Percentiles rank a stretch among this genome's conserved stretches.
These are phyloP conservation scores for Candida sphagnicola DNA, from an alignment of 805 yeast species.

Conservation along the genomic window DNA sequence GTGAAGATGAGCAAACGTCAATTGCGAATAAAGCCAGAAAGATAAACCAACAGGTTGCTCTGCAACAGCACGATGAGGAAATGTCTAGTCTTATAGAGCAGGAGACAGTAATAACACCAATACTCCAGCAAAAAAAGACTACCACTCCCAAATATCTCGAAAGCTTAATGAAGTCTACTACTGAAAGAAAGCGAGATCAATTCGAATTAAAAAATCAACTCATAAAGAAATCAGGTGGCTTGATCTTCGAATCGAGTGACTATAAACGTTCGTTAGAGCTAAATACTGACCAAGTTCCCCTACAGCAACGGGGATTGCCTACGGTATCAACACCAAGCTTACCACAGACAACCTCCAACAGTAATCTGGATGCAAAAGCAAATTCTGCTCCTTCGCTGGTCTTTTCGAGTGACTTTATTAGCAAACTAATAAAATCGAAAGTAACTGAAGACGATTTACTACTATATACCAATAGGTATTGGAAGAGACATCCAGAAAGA, in stretches of 20 bases:
- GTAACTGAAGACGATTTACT: neutral
- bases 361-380: neutral
- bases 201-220: neutral
- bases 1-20: neutral
- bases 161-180: neutral
- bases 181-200: neutral
- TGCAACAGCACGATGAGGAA: neutral
- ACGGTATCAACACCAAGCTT: neutral
- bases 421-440: neutral
- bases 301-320: neutral
- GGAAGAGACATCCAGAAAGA: conserved; percentile 3
- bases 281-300: neutral
- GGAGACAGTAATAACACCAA: neutral
- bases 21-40: neutral
- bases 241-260: neutral
- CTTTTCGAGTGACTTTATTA: neutral
- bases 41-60: neutral
- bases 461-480: neutral
- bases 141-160: conserved; percentile 1
- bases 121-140: neutral
- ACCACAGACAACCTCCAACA: neutral
- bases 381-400: neutral
- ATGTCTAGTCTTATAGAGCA: neutral
- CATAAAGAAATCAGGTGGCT: neutral
- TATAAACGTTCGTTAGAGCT: neutral